These are phyloP conservation scores for Clarireedia hainanense DNA, from an alignment of 2,329 filamentous ascomycete genomes.

Conservation along the genomic window DNA sequence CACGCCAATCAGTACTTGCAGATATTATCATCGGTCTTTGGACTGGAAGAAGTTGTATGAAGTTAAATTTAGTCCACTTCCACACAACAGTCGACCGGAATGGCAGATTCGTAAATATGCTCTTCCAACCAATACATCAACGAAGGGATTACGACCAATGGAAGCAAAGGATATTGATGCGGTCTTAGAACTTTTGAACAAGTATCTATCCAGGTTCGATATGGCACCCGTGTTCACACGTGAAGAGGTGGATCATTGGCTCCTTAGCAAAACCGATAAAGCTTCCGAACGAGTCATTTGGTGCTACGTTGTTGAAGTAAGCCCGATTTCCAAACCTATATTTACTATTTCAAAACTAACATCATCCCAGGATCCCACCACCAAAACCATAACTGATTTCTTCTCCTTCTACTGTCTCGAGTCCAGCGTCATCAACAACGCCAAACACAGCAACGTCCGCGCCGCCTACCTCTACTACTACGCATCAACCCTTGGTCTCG, in stretches of 20 bases:
- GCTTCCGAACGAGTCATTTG: slow-evolving; percentile 79
- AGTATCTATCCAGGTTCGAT: slow-evolving; percentile 73
- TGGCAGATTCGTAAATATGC: slow-evolving; percentile 83
- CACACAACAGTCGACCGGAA: slow-evolving; percentile 71
- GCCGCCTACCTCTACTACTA: slow-evolving; percentile 98
- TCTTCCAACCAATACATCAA: slow-evolving; percentile 65
- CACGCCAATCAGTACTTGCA: slow-evolving; percentile 83
- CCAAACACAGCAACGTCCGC: slow-evolving; percentile 69
- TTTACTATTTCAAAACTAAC: not conserved
- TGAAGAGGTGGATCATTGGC: slow-evolving; percentile 82
- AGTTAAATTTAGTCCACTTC: slow-evolving; percentile 86
- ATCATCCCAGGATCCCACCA: slow-evolving; percentile 41
- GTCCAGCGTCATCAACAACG: slow-evolving; percentile 79
- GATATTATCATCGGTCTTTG: slow-evolving; percentile 89
- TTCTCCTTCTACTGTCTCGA: slow-evolving; percentile 95
- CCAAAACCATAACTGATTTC: slow-evolving; percentile 86
- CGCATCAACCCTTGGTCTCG: slow-evolving; percentile 71
- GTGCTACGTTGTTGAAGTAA: slow-evolving; percentile 82
- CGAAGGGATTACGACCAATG: slow-evolving; percentile 73
- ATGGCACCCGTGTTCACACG: slow-evolving; percentile 74
- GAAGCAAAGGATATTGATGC: slow-evolving; percentile 67
- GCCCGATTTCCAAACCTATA: not conserved
- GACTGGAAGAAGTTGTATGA: slow-evolving; percentile 97
- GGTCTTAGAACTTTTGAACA: slow-evolving; percentile 65
- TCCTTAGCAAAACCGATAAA: slow-evolving; percentile 61